Conservation (phyloP, 306 rosid species). For the Inga laurina region DNA sequence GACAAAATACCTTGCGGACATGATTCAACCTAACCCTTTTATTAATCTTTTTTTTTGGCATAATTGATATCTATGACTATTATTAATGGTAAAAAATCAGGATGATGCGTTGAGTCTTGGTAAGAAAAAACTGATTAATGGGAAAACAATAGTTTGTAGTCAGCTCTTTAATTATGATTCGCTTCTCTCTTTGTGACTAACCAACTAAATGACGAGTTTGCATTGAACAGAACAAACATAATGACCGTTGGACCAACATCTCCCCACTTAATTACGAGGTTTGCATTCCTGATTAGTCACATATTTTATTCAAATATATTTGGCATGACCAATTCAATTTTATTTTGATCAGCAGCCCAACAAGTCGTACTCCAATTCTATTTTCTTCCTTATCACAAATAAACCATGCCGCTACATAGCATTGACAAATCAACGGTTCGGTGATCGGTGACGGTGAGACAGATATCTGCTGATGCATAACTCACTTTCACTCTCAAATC, state of each 20-base stretch:
- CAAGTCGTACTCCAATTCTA: constrained; percentile 2
- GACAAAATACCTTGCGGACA: too few relatives aligned
- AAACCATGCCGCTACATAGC: background rate
- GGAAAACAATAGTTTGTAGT: too few relatives aligned
- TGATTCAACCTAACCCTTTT: too few relatives aligned
- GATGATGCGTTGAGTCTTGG: too few relatives aligned
- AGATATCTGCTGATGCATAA: too few relatives aligned
- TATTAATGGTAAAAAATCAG: too few relatives aligned
- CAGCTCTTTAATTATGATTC: background rate
- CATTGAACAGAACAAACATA: background rate
- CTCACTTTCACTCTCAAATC: too few relatives aligned
- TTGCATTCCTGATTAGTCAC: background rate
- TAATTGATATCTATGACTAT: too few relatives aligned
- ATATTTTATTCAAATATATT: background rate
- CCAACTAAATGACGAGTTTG: background rate
- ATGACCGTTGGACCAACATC: background rate
- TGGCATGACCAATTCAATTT: background rate
- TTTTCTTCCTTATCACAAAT: background rate
- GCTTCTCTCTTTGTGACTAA: background rate
- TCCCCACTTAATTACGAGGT: background rate
- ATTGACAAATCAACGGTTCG: too few relatives aligned
- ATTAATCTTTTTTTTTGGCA: too few relatives aligned
- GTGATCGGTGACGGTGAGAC: too few relatives aligned
- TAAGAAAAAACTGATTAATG: too few relatives aligned
- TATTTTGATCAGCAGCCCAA: background rate